Evolutionary conservation across 1,284 basidiomycete species (phyloP).

Genomic region (Boletus semigastroideus): DNA sequence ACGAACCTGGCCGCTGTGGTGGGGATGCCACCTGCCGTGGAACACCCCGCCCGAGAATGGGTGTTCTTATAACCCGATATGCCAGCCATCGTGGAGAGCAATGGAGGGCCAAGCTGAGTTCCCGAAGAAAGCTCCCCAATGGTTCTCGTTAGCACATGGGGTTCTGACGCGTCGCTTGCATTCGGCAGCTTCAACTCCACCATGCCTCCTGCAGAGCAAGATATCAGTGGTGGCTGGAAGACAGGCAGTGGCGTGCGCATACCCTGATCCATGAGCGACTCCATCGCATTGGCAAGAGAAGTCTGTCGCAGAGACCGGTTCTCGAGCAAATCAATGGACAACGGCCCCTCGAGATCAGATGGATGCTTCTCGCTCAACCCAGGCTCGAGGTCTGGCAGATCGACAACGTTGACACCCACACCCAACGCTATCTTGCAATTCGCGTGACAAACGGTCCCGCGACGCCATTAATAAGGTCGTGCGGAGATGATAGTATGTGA

Average conservation of each 20-base stretch:
- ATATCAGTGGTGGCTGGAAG: not conserved
- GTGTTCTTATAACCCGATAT: not conserved
- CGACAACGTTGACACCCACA: slow-evolving; percentile 31
- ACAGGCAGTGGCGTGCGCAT: slow-evolving; percentile 8
- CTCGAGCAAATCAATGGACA: slow-evolving; percentile 27
- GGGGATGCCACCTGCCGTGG: slow-evolving; percentile 1
- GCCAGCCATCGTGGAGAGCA: slow-evolving; percentile 34
- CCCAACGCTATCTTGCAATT: slow-evolving; percentile 26
- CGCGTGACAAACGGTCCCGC: slow-evolving; percentile 12
- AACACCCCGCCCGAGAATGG: not conserved
- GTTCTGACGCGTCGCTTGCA: slow-evolving; percentile 36
- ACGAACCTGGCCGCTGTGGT: slow-evolving; percentile 7
- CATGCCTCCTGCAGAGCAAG: slow-evolving; percentile 46
- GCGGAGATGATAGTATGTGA: slow-evolving; percentile 13
- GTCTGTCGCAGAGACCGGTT: slow-evolving; percentile 15
- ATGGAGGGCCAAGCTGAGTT: slow-evolving; percentile 36
- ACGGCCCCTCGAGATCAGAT: slow-evolving; percentile 24
- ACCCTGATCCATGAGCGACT: slow-evolving; percentile 73
- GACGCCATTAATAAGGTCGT: slow-evolving; percentile 11
- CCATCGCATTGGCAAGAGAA: slow-evolving; percentile 51
- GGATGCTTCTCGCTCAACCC: slow-evolving; percentile 24
- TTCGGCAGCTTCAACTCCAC: slow-evolving; percentile 57
- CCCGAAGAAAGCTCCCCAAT: slow-evolving; percentile 49
- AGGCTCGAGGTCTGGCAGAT: slow-evolving; percentile 28
- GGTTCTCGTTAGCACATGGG: slow-evolving; percentile 44